Conservation (phyloP, 2,329 filamentous ascomycete species). For the Penicillium sp. region DNA sequence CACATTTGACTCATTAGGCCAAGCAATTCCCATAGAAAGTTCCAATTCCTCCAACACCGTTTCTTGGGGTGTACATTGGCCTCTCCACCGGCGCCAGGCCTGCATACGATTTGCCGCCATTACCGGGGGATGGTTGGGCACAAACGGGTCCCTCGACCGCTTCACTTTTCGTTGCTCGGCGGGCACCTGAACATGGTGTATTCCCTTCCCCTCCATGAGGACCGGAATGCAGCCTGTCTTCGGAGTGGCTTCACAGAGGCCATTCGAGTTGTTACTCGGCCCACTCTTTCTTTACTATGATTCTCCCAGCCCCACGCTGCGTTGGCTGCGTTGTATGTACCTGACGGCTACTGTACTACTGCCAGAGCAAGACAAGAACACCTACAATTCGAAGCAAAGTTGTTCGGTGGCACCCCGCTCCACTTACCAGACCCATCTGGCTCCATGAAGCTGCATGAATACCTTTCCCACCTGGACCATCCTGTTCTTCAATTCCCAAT, state of each 20-base stretch:
- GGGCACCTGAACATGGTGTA: conserved; percentile 5
- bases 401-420: conserved; percentile 32
- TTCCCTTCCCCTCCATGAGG: conserved; percentile 4
- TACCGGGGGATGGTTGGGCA: conserved; percentile 31
- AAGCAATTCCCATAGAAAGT: conserved; percentile 1
- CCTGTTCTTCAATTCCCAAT: conserved; percentile 23
- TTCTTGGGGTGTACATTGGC: conserved; percentile 16
- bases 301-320: background rate
- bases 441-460: conserved; percentile 25
- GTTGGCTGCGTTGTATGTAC: conserved; percentile 10
- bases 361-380: conserved; percentile 13
- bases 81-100: conserved; percentile 26
- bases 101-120: conserved; percentile 31
- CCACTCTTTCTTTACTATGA: conserved; percentile 1
- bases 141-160: conserved; percentile 29
- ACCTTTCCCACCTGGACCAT: conserved; percentile 29
- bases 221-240: conserved; percentile 14
- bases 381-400: conserved; percentile 17
- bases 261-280: conserved; percentile 10
- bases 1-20: conserved; percentile 7
- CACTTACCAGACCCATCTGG: conserved; percentile 29
- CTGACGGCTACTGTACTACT: conserved; percentile 1
- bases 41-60: conserved; percentile 6
- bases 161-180: conserved; percentile 17
- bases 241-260: conserved; percentile 10